Evolutionary conservation across 2,329 filamentous ascomycete genomes (phyloP), one percentile per base, ranked within the genome.

Genomic region (Aspergillus uvarum): DNA sequence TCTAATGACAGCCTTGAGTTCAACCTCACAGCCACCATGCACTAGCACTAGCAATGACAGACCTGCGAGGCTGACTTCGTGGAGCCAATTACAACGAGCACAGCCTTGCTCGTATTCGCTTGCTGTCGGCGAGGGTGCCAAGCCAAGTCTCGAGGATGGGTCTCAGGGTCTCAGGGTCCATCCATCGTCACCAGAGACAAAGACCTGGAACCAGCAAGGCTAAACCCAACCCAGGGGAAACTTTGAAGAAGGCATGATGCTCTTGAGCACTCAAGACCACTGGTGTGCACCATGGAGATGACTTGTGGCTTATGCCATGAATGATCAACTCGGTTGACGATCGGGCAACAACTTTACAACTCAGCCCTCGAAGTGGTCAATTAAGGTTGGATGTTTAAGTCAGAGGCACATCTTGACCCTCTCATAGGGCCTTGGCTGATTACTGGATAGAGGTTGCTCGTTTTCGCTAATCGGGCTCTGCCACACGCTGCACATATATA

Each of bases 381-480:
- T 19, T 44, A 44, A 44, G 16, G 38, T 44, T 16, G 38, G 16
- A 19, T 44, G 38, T 44, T 16, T 19, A 44, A 19, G 38, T 44
- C 5, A 44, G 38, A 44, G 48, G 48, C 3, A 31, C 48, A 47
- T 35, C 32, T 35, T 22, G 29, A n/a, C 12, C 52, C 38, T 44
- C 14, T 19, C n/a, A 44, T 44, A 44, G 38, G 38, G 38, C 38
- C 38, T 4, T 16, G 38, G 38, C 38, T 44, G 58, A 47, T 56
- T 65, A 44, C 50, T 64, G 55, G 21, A 50, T 59, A 60, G 12
- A 44, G 65, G 49, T 52, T 60, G 21, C 61, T 68, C 66, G 66
- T 67, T 67, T 65, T 68, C 65, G 65, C 63, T 66, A 63, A 21
- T n/a, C 19, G 11, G n/a, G 60, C 51, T 26, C 19, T 47, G 21